Evolutionary conservation across 768 basidiomycete species (phyloP), one percentile per base, ranked within the genome.

Genomic region (Galerina sulciceps): DNA sequence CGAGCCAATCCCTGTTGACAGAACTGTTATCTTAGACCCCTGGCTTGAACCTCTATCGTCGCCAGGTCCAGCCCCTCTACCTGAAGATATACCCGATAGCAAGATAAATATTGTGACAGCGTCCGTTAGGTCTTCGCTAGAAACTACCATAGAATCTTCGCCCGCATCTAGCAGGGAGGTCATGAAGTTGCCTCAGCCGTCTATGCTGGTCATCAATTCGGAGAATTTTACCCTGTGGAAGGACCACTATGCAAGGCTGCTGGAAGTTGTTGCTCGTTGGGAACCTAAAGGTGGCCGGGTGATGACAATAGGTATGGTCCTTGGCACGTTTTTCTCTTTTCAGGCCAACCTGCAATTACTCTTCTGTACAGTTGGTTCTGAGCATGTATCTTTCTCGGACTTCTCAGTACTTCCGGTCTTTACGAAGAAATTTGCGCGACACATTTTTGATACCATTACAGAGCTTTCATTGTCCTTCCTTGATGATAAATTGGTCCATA

Each of bases 191-290:
- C 46, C 45, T 6, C 65, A 69, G 20, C 81, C 80, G 1, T 73
- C 68, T 43, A 71, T 89, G 64, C 69, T 91, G 45, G 83, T 93
- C 13, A 83, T 95, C 64, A 91, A 91, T 67, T 90, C 90, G 15
- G 87, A 91, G 66, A 76, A 72, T 0, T 94, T 94, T 67, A 91
- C 91, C 1, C 75, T 93, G 3, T 94, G 93, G 93, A 81, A 82
- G 45, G 80, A 81, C 45, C 91, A 94, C 68, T 93, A 91, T 65
- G 70, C 75, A 34, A 77, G 86, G 18, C 72, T 93, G 46, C 65
- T 77, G 62, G 79, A 79, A 26, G 72, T 91, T 22, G 76, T 87
- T 8, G 74, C 73, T 37, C 71, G 69, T 10, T 92, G 90, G 89
- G 78, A 80, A 50, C 77, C 79, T 9, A 66, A 78, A 47, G 75